Percentiles rank a stretch among this genome's conserved stretches.
phyloP scores from a whole-genome alignment of 805 yeast genomes.

The Ogataea philodendri region DNA sequence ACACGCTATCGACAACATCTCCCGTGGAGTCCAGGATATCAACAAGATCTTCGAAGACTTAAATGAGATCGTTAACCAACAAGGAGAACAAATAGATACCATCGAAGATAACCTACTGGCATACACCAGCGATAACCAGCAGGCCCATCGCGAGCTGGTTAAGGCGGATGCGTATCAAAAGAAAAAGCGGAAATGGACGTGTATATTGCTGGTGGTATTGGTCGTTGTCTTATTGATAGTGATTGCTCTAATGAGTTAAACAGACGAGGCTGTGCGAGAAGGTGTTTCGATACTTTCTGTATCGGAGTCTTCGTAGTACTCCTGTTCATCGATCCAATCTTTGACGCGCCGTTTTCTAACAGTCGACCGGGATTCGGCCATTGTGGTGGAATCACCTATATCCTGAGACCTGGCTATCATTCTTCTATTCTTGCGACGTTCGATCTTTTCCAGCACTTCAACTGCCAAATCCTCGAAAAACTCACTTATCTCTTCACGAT shows the following conservation, averaged over 20 bases:
- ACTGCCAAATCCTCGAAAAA: constrained; percentile 24
- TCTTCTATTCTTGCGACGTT: constrained; percentile 16
- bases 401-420: constrained; percentile 1
- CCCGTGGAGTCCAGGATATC: constrained; percentile 78
- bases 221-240: constrained; percentile 58
- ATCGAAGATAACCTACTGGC: constrained; percentile 75
- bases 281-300: constrained; percentile 7
- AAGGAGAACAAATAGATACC: constrained; percentile 80
- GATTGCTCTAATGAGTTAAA: constrained; percentile 48
- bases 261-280: constrained; percentile 3
- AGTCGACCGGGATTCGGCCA: not conserved
- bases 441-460: constrained; percentile 16
- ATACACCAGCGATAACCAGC: constrained; percentile 60
- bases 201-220: constrained; percentile 59
- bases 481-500: constrained; percentile 30
- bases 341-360: constrained; percentile 3
- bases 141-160: constrained; percentile 65
- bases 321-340: constrained; percentile 12
- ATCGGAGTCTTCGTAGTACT: constrained; percentile 5
- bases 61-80: constrained; percentile 75
- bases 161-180: constrained; percentile 77
- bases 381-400: constrained; percentile 4
- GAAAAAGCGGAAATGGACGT: constrained; percentile 68
- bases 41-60: constrained; percentile 82
- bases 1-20: constrained; percentile 66